Conservation (phyloP, 2,329 filamentous ascomycete genomes). For the Paraconiothyrium brasiliense region DNA sequence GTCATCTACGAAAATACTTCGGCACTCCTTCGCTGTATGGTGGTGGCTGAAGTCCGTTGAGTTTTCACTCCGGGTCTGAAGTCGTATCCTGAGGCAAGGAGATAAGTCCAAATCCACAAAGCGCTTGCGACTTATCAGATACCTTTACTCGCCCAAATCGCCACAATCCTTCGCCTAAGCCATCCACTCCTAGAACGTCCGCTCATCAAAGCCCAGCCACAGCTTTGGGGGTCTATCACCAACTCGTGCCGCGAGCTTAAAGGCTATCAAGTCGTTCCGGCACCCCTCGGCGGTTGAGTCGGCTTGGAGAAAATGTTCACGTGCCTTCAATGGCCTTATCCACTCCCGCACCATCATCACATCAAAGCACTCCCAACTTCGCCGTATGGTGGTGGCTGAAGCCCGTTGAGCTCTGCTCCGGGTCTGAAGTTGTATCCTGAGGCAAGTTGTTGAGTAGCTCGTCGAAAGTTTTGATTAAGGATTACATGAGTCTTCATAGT, state of each 20-base stretch:
- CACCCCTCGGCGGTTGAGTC: neutral
- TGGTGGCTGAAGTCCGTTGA: slow-evolving; percentile 3
- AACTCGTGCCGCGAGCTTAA: neutral
- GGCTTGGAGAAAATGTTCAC: neutral
- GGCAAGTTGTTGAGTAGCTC: neutral
- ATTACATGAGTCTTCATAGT: neutral
- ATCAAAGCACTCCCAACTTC: neutral
- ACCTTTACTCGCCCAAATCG: neutral
- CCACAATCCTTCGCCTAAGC: neutral
- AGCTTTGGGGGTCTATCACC: neutral
- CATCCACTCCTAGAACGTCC: neutral
- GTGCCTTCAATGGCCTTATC: neutral
- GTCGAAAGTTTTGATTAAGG: neutral
- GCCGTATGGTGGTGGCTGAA: slow-evolving; percentile 4
- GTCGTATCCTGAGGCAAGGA: slow-evolving; percentile 6
- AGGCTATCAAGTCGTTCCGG: neutral
- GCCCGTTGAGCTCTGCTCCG: neutral
- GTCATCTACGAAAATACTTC: neutral
- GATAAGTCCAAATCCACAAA: neutral
- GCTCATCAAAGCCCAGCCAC: neutral
- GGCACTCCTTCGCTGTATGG: slow-evolving; percentile 1
- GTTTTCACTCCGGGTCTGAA: neutral
- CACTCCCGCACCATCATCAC: neutral
- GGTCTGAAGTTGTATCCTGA: slow-evolving; percentile 1
- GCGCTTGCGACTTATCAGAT: neutral